A percentile compares a stretch with the other conserved stretches of the same genome.
Evolutionary conservation across 352 stramenopile species (phyloP).

Genomic region (Phytophthora colocasiae): DNA sequence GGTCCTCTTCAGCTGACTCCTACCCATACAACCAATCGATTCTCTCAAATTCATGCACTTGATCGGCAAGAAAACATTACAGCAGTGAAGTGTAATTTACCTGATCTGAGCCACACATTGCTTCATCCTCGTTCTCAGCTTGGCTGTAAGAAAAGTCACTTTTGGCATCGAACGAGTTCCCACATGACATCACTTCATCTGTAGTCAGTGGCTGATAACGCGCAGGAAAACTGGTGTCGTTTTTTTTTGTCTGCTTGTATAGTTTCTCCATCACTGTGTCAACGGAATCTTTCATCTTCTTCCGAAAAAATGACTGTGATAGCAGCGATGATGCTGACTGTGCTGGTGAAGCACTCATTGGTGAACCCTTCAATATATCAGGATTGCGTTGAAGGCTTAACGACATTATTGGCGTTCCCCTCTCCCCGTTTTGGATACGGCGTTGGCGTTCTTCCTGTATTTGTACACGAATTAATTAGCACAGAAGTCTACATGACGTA

Average conservation of each 20-base stretch:
- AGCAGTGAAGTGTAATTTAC: conserved; percentile 1
- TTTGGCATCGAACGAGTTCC: conserved; percentile 54
- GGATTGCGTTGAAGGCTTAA: conserved; percentile 61
- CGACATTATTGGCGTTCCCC: conserved; percentile 54
- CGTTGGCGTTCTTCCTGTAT: conserved; percentile 73
- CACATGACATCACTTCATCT: conserved; percentile 40
- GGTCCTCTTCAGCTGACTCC: conserved; percentile 45
- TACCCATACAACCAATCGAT: conserved; percentile 4
- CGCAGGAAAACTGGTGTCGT: conserved; percentile 3
- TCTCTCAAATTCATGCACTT: background rate
- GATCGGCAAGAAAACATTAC: background rate
- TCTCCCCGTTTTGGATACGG: conserved; percentile 58
- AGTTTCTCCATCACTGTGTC: conserved; percentile 62
- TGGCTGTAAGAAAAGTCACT: conserved; percentile 69
- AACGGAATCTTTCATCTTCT: conserved; percentile 80
- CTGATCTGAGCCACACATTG: conserved; percentile 17
- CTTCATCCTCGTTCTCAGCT: conserved; percentile 19
- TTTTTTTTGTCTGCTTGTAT: conserved; percentile 24
- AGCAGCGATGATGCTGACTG: conserved; percentile 60
- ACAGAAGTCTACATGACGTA: background rate
- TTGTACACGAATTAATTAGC: conserved; percentile 6
- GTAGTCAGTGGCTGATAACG: conserved; percentile 12
- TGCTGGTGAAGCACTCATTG: conserved; percentile 38
- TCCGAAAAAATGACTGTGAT: conserved; percentile 83
- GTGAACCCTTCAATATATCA: conserved; percentile 11